A percentile compares a stretch with the other conserved stretches of the same genome.
Conservation (phyloP, 192 early-diverging fungal species). For the Coemansia sp. region DNA sequence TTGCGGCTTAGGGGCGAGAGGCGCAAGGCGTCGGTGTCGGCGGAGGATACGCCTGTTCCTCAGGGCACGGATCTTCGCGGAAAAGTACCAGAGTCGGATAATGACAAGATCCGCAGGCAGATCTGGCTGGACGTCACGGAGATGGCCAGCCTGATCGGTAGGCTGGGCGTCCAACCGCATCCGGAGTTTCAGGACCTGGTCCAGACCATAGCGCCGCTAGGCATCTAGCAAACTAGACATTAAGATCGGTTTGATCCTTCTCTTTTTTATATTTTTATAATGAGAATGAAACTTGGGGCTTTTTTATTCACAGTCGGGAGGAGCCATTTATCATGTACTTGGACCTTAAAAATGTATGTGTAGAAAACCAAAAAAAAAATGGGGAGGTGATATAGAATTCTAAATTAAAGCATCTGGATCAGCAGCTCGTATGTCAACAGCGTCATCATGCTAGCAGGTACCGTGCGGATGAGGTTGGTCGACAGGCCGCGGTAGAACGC, state of each 20-base stretch:
- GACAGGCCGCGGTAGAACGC: slow-evolving; percentile 87
- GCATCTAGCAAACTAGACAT: neutral
- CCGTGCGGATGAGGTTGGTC: slow-evolving; percentile 83
- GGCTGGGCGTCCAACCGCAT: slow-evolving; percentile 16
- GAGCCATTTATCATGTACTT: too few relatives aligned
- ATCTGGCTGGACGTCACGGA: slow-evolving; percentile 40
- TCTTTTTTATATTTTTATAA: too few relatives aligned
- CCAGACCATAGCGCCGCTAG: slow-evolving; percentile 27
- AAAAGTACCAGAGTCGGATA: slow-evolving; percentile 21
- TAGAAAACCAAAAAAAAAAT: too few relatives aligned
- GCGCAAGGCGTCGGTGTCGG: neutral
- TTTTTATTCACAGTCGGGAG: too few relatives aligned
- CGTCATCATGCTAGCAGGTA: slow-evolving; percentile 82
- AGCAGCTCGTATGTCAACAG: slow-evolving; percentile 88
- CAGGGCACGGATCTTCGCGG: slow-evolving; percentile 31
- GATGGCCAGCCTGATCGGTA: slow-evolving; percentile 14
- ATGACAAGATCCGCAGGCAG: slow-evolving; percentile 51
- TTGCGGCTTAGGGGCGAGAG: slow-evolving; percentile 20
- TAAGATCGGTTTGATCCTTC: too few relatives aligned
- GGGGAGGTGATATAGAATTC: neutral
- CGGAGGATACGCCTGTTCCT: slow-evolving; percentile 25
- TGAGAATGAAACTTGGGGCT: neutral
- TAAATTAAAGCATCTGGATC: slow-evolving; percentile 56
- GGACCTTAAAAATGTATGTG: too few relatives aligned
- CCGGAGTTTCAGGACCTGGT: slow-evolving; percentile 17